Evolutionary conservation across 164 flowering plant genomes (phyloP), one percentile per base, ranked within the genome.

Genomic region (Berberis thunbergii): DNA sequence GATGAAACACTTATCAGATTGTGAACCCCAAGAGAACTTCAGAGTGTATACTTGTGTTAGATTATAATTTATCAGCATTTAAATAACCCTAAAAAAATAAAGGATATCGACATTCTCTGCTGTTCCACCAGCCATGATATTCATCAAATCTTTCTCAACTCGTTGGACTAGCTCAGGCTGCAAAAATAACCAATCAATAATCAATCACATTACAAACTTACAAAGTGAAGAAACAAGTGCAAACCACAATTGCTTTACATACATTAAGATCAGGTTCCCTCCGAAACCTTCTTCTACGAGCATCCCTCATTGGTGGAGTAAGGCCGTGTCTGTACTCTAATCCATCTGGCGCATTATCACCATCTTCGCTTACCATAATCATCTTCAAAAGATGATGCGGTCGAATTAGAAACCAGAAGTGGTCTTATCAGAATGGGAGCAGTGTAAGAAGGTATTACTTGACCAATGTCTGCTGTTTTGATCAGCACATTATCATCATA

Each of bases 231-330:
- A 4, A 12, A 52, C 13, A 52, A 12, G 3, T 52, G 7, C 45
- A 2, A 0, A 11, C 8, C 54, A 52, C 8, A 52, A 6, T 40
- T 43, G 44, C 7, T 41, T 41, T 13, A 44, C 53, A 41, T 84
- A 49, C 96, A 82, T 93, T 93, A 43, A 88, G 72, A 78, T 89
- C 97, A 39, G 97, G 97, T 76, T 93, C 97, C 69, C 96, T 80
- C 9, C 96, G 89, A 67, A 93, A 93, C 64, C 97, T 78, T 65
- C 94, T 80, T 72, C 88, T 82, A 41, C 94, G 83, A 54, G 94
- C 98, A 87, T 93, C 98, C 68, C 92, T 84, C 97, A 93, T 90
- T 26, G 98, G 93, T 70, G 95, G 97, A 38, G 98, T 93, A 11
- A 88, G 91, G 53, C 98, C 98, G 77, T 93, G 98, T 64, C 86